phyloP scores from a whole-genome alignment of 2,329 filamentous ascomycete genomes.

The Penicillium sp. region DNA sequence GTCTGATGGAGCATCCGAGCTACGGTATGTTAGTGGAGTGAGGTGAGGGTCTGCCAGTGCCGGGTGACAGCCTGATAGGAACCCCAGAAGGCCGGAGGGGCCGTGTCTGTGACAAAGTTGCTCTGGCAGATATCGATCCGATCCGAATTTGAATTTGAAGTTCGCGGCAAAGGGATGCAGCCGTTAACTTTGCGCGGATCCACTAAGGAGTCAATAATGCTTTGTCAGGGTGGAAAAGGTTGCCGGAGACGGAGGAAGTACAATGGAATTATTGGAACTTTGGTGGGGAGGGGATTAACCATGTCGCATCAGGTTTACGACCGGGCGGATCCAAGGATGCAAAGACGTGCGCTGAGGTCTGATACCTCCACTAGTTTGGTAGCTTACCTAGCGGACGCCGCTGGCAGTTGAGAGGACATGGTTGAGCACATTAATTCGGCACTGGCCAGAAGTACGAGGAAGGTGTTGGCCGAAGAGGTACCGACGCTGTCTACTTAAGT shows the following conservation, averaged over 20 bases:
- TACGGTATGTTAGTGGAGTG: neutral
- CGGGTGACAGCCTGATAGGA: neutral
- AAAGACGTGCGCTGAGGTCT: neutral
- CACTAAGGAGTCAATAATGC: neutral
- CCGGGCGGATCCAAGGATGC: constrained; percentile 1
- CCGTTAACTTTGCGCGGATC: neutral
- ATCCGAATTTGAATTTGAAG: neutral
- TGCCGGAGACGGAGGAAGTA: constrained; percentile 1
- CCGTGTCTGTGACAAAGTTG: neutral
- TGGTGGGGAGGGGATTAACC: neutral
- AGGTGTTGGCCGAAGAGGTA: neutral
- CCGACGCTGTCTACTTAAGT: too few species aligned
- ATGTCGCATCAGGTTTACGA: constrained; percentile 12
- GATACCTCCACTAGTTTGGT: neutral
- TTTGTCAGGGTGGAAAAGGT: neutral
- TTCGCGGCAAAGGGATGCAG: neutral
- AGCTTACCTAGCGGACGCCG: neutral
- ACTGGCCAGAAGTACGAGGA: neutral
- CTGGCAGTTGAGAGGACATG: neutral
- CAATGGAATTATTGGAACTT: constrained; percentile 5
- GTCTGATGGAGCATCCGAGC: neutral
- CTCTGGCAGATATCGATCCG: constrained; percentile 1
- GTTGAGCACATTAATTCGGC: neutral
- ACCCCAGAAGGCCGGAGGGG: neutral
- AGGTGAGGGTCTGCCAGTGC: neutral